These are phyloP conservation scores for Colletotrichum sp. DNA, from an alignment of 2,329 filamentous ascomycete species.

Conservation along the genomic window DNA sequence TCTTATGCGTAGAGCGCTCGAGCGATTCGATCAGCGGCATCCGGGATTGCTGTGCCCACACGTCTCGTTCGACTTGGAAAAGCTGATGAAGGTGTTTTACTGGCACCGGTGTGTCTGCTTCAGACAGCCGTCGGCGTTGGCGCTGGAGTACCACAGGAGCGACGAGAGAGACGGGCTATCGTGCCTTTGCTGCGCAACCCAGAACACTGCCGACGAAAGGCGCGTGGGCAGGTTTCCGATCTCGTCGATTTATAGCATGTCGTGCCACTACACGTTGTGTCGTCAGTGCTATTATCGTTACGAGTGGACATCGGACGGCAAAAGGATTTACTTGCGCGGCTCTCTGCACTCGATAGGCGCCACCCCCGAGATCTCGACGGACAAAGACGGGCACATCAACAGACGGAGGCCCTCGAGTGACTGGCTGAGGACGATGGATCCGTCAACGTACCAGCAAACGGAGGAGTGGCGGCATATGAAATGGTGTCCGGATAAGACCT, in stretches of 20 bases:
- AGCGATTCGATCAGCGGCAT: not conserved
- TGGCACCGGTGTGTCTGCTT: not conserved
- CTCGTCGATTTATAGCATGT: not conserved
- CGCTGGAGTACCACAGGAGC: not conserved
- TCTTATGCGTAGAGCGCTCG: rapidly evolving
- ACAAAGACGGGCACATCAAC: too few relatives aligned
- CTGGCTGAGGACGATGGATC: not conserved
- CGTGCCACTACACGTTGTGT: not conserved
- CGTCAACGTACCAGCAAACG: not conserved
- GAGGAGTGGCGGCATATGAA: not conserved
- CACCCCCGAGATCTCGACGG: too few relatives aligned
- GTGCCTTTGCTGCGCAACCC: too few relatives aligned
- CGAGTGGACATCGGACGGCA: not conserved
- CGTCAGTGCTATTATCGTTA: not conserved
- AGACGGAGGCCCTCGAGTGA: not conserved
- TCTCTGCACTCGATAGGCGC: too few relatives aligned
- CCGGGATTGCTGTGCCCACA: not conserved
- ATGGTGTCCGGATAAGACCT: not conserved
- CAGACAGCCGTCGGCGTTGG: not conserved
- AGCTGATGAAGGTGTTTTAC: not conserved
- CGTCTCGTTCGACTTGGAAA: not conserved
- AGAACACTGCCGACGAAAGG: too few relatives aligned
- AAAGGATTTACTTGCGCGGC: not conserved
- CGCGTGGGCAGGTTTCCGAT: not conserved
- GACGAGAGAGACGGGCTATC: not conserved